These are phyloP conservation scores for Arthrobotrys musiformis DNA, from an alignment of 2,329 filamentous ascomycete genomes.

Conservation along the genomic window DNA sequence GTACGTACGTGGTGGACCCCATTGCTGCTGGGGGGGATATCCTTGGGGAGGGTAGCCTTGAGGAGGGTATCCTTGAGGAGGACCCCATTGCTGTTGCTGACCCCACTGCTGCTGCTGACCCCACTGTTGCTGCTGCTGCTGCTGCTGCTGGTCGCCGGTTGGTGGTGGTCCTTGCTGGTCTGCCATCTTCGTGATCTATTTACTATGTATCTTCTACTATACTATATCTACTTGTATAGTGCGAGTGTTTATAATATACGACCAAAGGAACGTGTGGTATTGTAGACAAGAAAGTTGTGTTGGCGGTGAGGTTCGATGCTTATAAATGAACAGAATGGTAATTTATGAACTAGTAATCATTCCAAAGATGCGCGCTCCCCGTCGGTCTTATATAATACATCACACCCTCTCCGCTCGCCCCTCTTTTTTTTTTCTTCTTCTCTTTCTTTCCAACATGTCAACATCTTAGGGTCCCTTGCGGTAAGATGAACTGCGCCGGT, in stretches of 20 bases:
- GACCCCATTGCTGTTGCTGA: conserved; percentile 24
- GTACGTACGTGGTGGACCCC: conserved; percentile 6
- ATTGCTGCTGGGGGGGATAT: conserved; percentile 44
- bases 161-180: conserved; percentile 6
- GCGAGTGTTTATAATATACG: neutral
- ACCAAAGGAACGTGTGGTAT: neutral
- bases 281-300: neutral
- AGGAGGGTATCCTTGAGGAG: conserved; percentile 8
- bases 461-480: too few relatives aligned
- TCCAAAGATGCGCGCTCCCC: neutral
- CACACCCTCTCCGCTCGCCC: conserved; percentile 6
- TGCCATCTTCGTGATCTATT: too few relatives aligned
- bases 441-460: neutral
- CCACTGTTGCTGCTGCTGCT: conserved; percentile 17
- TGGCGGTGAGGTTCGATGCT: conserved; percentile 15
- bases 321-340: neutral
- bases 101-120: conserved; percentile 32
- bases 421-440: neutral
- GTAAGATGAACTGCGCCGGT: too few relatives aligned
- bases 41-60: conserved; percentile 28
- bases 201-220: too few relatives aligned
- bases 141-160: conserved; percentile 24
- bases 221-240: neutral
- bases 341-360: neutral
- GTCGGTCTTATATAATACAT: conserved; percentile 19